Base-by-base conservation (phyloP, 2,329 filamentous ascomycete genomes). In the Zymoseptoria ardabiliae region DNA sequence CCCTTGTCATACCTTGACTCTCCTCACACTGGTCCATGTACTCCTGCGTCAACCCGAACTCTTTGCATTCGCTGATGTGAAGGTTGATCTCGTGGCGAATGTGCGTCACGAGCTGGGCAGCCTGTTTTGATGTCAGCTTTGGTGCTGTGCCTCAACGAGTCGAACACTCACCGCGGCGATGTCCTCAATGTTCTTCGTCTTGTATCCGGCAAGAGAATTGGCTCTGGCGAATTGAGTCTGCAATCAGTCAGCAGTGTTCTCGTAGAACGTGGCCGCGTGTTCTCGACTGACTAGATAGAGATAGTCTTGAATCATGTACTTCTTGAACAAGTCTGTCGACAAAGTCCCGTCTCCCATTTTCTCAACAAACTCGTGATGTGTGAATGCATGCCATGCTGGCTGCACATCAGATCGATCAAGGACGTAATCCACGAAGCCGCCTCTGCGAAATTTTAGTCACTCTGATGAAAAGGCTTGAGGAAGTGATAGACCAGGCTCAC, bases 241-340 rank as follows among this genome's bases (percentile, higher is more conserved):
- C 22, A 2, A 41, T 48, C 23, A 66, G 52, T 54, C 23, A 48
- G 35, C 13, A 9, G 2, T 28, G 8, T 53, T 48, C 8, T 48
- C 13, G 20, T 20, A n/a, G n/a, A 53, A 23, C 49, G 17, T n/a
- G 10, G 20, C 23, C 9, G 2, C 28, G 17, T 7, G 10, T 4
- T 3, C 9, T 1, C 2, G 9, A 70, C 80, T 50, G 68, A 94
- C 89, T 50, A 97, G 77, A 70, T 94, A 97, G 4, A 96, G 79
- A 69, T 97, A 97, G 69, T 97, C 93, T 68, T 97, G 93, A 9
- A 94, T 82, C 58, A 97, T 84, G 71, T 97, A 97, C 48, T 88
- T 82, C 73, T 91, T 94, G 79, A 96, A 97, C 0, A 85, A 87
- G 50, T 88, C 83, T 0, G 88, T 67, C 0, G 89, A 87, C 20